Evolutionary conservation across 2,329 filamentous ascomycete species (phyloP), one percentile per base, ranked within the genome.

Genomic region (Cladophialophora bantiana): DNA sequence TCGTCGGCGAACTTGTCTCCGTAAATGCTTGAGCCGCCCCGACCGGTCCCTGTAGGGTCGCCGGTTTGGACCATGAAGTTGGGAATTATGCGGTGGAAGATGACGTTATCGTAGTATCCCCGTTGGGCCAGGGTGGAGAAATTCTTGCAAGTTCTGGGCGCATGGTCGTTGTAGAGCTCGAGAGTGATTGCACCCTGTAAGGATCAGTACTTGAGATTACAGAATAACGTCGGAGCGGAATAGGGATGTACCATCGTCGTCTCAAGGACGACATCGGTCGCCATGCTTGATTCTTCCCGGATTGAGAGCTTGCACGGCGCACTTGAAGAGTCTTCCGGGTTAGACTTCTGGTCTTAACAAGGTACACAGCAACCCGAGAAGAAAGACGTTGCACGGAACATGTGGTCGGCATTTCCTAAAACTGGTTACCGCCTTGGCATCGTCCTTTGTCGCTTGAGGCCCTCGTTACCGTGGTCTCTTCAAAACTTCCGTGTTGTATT

Each of bases 11-110:
- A 98, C 77, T 92, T 94, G 59, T 93, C 91, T 75, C 94, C 95
- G 80, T 93, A 98, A 82, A 97, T 96, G 68, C 90, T 94, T 65
- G 84, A 84, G 65, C 95, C 95, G 74, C 95, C 95, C 66, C 93
- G 89, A 60, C 95, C 95, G 1, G 93, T 97, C 68, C 94, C 94
- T 0, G 94, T 97, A 1, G 94, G 94, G 78, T 99, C 95, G 66
- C 94, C 94, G 69, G 90, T 92, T 82, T 98, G 94, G 65, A 96
- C 85, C 94, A 99, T 98, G 84, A 99, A 99, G 80, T 92, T 88
- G 60, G 92, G 89, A 76, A 99, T 98, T 74, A 98, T 89, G 78
- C 95, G 93, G 83, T 98, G 95, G 85, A 98, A 94, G 75, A 94
- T 82, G 67, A 91, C 88, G 77, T 81, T 83, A 82, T 95, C 88